Evolutionary conservation across 2,329 filamentous ascomycete genomes (phyloP), one percentile per base, ranked within the genome.

Genomic region (Penicillium sp.): DNA sequence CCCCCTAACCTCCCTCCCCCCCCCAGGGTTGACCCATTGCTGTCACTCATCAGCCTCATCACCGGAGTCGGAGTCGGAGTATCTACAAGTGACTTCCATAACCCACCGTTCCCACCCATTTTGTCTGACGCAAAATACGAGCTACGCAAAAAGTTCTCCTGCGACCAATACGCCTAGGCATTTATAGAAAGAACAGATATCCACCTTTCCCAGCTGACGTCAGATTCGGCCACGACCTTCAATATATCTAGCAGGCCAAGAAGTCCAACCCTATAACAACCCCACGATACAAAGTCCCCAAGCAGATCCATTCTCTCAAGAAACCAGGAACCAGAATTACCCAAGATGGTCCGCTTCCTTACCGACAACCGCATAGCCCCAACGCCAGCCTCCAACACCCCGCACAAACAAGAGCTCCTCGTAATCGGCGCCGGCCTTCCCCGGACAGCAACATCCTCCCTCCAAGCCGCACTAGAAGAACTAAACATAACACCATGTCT

Each of bases 351-450:
- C 31, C 54, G 50, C 13, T 55, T 56, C 37, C 8, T 56, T 2
- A 47, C 34, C 17, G 50, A 56, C 22, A 37, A 47, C 13, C 39
- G 42, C 10, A 10, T 8, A 34, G 24, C 46, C n/a, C 48, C 47
- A 8, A 46, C 28, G 2, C 32, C 6, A 41, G 29, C 12, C 12
- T 34, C 13, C 24, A 34, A 17, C n/a, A 43, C 13, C 4, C 9
- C 19, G 6, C 10, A 3, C 17, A 35, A 35, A 7, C n/a, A 35
- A 35, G 5, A 37, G 2, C 43, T 51, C 3, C 48, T 43, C 10
- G 48, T 55, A 15, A 51, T 57, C 28, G 45, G 37, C n/a, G 50
- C 51, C 4, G 53, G 53, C 4, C 46, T 57, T n/a, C 55, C 53
- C 10, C 51, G 45, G 0, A 52, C 45, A 24, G 48, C 53, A 41